A percentile compares a stretch with the other conserved stretches of the same genome.
Conservation (phyloP, 2,329 filamentous ascomycete species). For the Colletotrichum cereale region DNA sequence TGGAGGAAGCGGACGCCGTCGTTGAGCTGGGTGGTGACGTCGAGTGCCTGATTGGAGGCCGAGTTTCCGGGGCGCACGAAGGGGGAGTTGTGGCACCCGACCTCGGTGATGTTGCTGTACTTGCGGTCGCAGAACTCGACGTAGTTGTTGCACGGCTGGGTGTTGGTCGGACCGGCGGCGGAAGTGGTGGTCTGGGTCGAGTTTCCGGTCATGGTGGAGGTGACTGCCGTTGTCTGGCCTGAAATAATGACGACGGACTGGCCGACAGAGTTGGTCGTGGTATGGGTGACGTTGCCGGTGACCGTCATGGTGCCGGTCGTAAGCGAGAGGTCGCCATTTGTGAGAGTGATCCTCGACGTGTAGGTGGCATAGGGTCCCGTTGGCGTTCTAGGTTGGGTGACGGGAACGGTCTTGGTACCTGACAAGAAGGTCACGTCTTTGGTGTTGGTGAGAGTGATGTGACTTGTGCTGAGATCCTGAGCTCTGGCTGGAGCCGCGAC, state of each 20-base stretch:
- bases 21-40: conserved; percentile 78
- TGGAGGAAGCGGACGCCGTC: conserved; percentile 79
- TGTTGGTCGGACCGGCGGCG: conserved; percentile 70
- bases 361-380: conserved; percentile 60
- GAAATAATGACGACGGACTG: conserved; percentile 59
- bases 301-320: conserved; percentile 49
- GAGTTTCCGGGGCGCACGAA: conserved; percentile 79
- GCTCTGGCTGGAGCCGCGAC: conserved; percentile 15
- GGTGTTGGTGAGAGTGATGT: conserved; percentile 33
- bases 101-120: conserved; percentile 85
- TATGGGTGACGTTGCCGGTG: conserved; percentile 48
- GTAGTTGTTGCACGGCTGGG: conserved; percentile 83
- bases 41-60: conserved; percentile 79
- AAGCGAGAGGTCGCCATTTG: conserved; percentile 43
- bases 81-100: conserved; percentile 85
- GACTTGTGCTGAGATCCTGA: conserved; percentile 21
- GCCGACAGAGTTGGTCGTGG: conserved; percentile 46
- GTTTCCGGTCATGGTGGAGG: conserved; percentile 57
- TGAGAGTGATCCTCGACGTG: conserved; percentile 58
- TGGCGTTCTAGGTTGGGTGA: conserved; percentile 55
- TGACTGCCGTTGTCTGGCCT: conserved; percentile 57
- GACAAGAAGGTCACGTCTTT: conserved; percentile 37
- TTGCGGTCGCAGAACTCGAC: conserved; percentile 80
- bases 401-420: conserved; percentile 35
- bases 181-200: conserved; percentile 56